Percentiles rank a stretch among this genome's conserved stretches.
These are phyloP conservation scores for Gnaphalium uliginosum DNA, from an alignment of 129 eudicot species.

Conservation along the genomic window DNA sequence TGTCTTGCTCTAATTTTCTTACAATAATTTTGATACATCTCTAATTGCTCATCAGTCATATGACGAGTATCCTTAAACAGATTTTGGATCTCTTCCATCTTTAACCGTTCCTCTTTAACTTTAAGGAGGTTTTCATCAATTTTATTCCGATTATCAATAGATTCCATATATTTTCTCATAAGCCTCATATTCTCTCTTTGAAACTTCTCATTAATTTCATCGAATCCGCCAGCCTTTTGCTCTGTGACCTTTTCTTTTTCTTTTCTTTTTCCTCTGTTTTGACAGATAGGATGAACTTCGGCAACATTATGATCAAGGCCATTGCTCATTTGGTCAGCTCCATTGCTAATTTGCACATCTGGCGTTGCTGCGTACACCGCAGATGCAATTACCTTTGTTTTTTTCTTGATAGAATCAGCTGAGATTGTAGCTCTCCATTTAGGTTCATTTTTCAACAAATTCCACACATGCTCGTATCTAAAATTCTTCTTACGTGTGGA, in stretches of 20 bases:
- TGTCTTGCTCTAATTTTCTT: background rate
- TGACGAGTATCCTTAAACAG: background rate
- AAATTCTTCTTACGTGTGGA: background rate
- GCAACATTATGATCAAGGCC: background rate
- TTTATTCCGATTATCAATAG: background rate
- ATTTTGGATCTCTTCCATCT: background rate
- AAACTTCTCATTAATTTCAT: background rate
- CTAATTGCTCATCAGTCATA: background rate
- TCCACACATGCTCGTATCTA: background rate
- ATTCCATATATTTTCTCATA: background rate
- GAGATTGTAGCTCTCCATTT: background rate
- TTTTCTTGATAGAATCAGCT: background rate
- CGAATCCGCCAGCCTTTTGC: background rate
- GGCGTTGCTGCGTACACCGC: too few relatives aligned
- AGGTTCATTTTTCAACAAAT: background rate
- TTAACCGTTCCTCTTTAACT: background rate
- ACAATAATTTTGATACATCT: background rate
- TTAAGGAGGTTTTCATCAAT: background rate
- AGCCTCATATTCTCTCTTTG: background rate
- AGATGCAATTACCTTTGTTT: too few relatives aligned
- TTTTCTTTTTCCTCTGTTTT: background rate
- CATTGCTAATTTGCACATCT: background rate
- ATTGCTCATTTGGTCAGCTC: background rate
- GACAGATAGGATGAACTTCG: background rate
- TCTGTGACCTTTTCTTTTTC: background rate